Conservation (phyloP, 1,284 basidiomycete species). For the Cryptococcus hybrid region DNA sequence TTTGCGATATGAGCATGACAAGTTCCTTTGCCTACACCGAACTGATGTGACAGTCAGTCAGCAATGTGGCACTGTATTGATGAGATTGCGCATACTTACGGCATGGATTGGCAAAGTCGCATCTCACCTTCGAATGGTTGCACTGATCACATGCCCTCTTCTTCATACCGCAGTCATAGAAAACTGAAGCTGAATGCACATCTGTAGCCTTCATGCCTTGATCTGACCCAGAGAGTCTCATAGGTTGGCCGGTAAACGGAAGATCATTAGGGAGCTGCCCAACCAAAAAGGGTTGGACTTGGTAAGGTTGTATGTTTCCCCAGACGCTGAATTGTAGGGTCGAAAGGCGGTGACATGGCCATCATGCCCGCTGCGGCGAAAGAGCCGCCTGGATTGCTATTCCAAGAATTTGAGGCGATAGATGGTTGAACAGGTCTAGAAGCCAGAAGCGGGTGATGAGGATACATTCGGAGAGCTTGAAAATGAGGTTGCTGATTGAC, state of each 20-base stretch:
- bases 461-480: conserved; percentile 43
- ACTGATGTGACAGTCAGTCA: conserved; percentile 52
- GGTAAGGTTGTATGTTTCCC: no score
- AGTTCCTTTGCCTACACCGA: conserved; percentile 72
- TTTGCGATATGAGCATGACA: conserved; percentile 77
- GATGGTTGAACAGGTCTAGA: neutral
- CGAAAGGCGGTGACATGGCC: neutral
- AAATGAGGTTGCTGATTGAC: conserved; percentile 14
- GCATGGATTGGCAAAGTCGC: conserved; percentile 77
- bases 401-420: conserved; percentile 7
- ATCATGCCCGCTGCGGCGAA: conserved; percentile 9
- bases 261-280: neutral
- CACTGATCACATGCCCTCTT: conserved; percentile 70
- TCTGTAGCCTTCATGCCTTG: conserved; percentile 12
- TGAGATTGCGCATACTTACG: conserved; percentile 45
- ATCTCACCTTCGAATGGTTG: conserved; percentile 72
- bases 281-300: no score
- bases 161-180: conserved; percentile 39
- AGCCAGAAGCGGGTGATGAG: conserved; percentile 39
- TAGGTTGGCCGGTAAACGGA: conserved; percentile 21
- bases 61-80: neutral
- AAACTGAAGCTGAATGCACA: conserved; percentile 2
- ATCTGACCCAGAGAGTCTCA: conserved; percentile 23
- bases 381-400: conserved; percentile 7
- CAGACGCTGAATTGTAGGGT: no score